These are phyloP conservation scores for Exsudoporus frostii DNA, from an alignment of 768 basidiomycete genomes.

Conservation along the genomic window DNA sequence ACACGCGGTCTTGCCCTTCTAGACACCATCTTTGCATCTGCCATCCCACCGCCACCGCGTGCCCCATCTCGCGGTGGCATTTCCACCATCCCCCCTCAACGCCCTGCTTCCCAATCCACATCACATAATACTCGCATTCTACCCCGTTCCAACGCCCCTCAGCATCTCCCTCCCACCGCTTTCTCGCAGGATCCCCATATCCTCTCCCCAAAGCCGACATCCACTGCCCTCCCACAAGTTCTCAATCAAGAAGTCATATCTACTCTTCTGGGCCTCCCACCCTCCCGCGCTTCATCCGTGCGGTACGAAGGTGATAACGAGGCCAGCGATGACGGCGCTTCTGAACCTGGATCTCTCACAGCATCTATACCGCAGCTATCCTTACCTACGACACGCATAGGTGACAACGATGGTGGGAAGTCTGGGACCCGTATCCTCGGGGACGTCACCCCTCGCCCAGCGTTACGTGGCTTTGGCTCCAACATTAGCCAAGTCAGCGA, in stretches of 20 bases:
- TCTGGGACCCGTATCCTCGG: conserved; percentile 24
- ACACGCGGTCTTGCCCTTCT: conserved; percentile 58
- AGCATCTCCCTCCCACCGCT: conserved; percentile 15
- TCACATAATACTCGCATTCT: conserved; percentile 4
- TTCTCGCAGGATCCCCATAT: conserved; percentile 37
- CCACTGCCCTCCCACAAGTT: conserved; percentile 55
- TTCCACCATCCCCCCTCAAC: conserved; percentile 18
- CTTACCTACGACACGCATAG: conserved; percentile 14
- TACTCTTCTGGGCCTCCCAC: conserved; percentile 54
- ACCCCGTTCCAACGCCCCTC: conserved; percentile 6
- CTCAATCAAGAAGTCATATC: conserved; percentile 71
- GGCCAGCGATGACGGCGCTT: conserved; percentile 32
- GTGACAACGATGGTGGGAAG: conserved; percentile 19
- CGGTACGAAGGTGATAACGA: conserved; percentile 62
- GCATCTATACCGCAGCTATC: conserved; percentile 38
- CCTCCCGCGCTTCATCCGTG: conserved; percentile 38
- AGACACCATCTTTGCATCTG: conserved; percentile 74
- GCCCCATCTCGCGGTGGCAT: conserved; percentile 16
- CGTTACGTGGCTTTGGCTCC: conserved; percentile 35
- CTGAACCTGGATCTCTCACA: conserved; percentile 39
- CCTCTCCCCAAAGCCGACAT: conserved; percentile 55
- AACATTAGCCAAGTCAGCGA: conserved; percentile 31
- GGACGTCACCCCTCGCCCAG: conserved; percentile 66
- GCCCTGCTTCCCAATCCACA: conserved; percentile 10
- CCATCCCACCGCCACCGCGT: conserved; percentile 31